Evolutionary conservation across 345 rosid genomes (phyloP).

Genomic region (Gossypium raimondii): DNA sequence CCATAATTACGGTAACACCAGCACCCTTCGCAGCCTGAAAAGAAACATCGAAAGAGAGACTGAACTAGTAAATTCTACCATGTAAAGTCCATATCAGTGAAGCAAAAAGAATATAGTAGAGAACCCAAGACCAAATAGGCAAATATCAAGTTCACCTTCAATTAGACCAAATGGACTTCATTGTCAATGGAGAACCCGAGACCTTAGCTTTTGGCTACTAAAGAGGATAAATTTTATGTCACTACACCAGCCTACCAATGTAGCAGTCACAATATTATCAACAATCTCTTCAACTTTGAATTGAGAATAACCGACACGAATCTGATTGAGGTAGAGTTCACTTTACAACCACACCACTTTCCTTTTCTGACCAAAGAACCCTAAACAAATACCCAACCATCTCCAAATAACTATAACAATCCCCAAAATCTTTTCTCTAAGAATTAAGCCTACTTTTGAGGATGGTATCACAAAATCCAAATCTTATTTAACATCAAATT

Average conservation of each 20-base stretch:
- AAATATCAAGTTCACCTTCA: not conserved
- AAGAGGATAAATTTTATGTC: not conserved
- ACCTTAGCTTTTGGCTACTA: not conserved
- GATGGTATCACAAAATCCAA: not conserved
- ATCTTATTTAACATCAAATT: not conserved
- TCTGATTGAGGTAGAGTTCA: not conserved
- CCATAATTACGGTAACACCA: conserved; percentile 80
- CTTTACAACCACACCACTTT: not conserved
- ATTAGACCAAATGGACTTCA: not conserved
- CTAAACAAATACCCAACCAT: not conserved
- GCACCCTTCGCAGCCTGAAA: conserved; percentile 75
- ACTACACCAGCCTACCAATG: not conserved
- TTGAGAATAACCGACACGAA: not conserved
- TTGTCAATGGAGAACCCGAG: not conserved
- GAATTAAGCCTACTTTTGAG: not conserved
- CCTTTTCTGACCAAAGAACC: not conserved
- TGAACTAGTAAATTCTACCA: not conserved
- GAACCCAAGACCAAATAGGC: not conserved
- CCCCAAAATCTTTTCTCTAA: not conserved
- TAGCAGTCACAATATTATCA: not conserved
- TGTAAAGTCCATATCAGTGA: not conserved
- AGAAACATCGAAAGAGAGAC: not conserved
- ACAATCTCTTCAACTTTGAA: not conserved
- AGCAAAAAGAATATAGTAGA: not conserved
- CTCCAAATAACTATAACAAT: not conserved